Evolutionary conservation across 2,329 filamentous ascomycete species (phyloP), one percentile per base, ranked within the genome.

Genomic region (Claviceps paspali): DNA sequence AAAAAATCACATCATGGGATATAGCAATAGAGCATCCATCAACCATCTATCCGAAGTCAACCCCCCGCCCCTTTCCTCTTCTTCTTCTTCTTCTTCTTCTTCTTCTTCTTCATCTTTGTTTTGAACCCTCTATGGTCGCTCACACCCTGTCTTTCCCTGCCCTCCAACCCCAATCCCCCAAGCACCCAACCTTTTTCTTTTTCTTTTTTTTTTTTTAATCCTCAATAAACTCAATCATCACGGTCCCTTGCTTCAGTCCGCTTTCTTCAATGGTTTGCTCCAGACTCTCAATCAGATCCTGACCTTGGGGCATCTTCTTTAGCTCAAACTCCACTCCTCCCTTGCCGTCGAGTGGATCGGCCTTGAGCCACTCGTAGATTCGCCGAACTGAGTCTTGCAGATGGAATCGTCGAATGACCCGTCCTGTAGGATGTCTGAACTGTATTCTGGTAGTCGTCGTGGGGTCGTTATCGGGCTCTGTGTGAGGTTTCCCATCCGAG

Each of bases 361-460:
- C 80, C 63, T 96, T 98, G 45, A 98, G 75, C 85, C 87, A 98
- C 62, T 98, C 91, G 57, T 88, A 98, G 32, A 98, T 77, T 10
- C 83, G 75, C 38, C 76, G 71, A 10, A 98, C 86, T 1, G 72
- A 66, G 40, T 98, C 91, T 11, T 72, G 58, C 3, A 87, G 59
- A 8, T 67, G 64, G 59, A 98, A 98, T n/a, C 84, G 75, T 22
- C 86, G 79, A 41, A 98, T 87, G 8, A 94, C 72, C 14, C 88
- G 77, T 1, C 86, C 86, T 9, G 74, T 79, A 1, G 87, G 77
- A 49, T 94, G 82, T 41, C 83, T 74, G 62, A 98, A 93, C 55
- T 96, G 91, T 47, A 98, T 92, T 35, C 88, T 76, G 3, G 88
- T 95, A 2, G 81, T 82, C 2, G 73, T 73, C 17, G 76, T 67